Conservation (phyloP, 192 early-diverging fungal genomes). For the Coemansia sp. region DNA sequence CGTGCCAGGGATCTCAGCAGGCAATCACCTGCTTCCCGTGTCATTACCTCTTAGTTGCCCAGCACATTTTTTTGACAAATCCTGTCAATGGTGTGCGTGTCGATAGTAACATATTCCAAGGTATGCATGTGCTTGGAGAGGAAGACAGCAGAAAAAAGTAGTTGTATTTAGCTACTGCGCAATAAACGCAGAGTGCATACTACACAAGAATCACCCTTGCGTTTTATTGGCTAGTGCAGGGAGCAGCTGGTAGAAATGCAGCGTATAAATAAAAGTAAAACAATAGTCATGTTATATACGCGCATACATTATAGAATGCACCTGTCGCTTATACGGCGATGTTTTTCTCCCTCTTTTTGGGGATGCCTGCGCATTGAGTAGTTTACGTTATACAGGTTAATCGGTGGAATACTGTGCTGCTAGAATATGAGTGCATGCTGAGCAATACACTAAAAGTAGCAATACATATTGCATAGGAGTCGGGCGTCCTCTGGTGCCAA, state of each 20-base stretch:
- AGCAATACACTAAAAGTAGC: conserved; percentile 3
- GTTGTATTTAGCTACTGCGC: conserved; percentile 33
- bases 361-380: background rate
- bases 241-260: conserved; percentile 4
- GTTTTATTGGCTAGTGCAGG: conserved; percentile 1
- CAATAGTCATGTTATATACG: conserved; percentile 21
- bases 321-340: background rate
- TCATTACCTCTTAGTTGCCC: background rate
- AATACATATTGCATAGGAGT: conserved; percentile 4
- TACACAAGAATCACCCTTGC: background rate
- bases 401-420: background rate
- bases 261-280: conserved; percentile 2
- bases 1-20: conserved; percentile 1
- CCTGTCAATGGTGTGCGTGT: background rate
- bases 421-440: conserved; percentile 14
- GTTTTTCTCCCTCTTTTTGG: background rate
- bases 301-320: conserved; percentile 14
- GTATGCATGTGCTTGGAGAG: background rate
- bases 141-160: conserved; percentile 1
- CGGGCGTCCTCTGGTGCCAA: conserved; percentile 10
- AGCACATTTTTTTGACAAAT: background rate
- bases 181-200: conserved; percentile 24
- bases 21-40: background rate
- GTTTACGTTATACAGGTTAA: conserved; percentile 2
- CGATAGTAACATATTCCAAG: background rate